A percentile compares a stretch with the other conserved stretches of the same genome.
phyloP scores from a whole-genome alignment of 768 basidiomycete genomes.

The Russula foetens region DNA sequence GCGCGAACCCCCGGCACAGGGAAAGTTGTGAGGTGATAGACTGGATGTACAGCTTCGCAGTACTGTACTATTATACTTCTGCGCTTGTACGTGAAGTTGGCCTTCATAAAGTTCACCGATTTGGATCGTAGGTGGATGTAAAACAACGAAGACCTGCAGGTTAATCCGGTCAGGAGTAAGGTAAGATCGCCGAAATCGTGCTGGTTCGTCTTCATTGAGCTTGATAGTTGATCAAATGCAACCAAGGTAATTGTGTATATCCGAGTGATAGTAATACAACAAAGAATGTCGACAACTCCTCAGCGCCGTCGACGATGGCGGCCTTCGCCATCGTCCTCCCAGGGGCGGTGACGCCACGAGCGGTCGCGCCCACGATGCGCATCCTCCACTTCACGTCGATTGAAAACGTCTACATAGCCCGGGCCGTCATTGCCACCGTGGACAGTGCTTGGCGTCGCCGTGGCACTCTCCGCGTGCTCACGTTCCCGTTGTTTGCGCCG shows the following conservation, averaged over 20 bases:
- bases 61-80: neutral
- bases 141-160: neutral
- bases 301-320: neutral
- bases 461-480: constrained; percentile 53
- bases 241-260: neutral
- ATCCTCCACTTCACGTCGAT: constrained; percentile 61
- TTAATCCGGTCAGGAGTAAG: no score
- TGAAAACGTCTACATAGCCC: constrained; percentile 62
- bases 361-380: constrained; percentile 45
- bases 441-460: constrained; percentile 65
- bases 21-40: constrained; percentile 35
- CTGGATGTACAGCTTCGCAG: neutral
- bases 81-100: neutral
- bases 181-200: no score
- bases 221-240: no score
- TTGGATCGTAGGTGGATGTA: neutral
- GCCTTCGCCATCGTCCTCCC: constrained; percentile 9
- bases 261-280: neutral
- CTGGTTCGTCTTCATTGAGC: neutral
- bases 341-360: constrained; percentile 26
- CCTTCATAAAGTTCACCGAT: neutral
- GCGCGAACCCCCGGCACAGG: constrained; percentile 38
- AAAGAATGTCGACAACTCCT: neutral
- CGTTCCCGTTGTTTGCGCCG: constrained; percentile 56
- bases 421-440: constrained; percentile 27